Percentiles rank a stretch among this genome's conserved stretches.
phyloP scores from a whole-genome alignment of 495 filamentous ascomycete species.

The Penicillium steckii region DNA sequence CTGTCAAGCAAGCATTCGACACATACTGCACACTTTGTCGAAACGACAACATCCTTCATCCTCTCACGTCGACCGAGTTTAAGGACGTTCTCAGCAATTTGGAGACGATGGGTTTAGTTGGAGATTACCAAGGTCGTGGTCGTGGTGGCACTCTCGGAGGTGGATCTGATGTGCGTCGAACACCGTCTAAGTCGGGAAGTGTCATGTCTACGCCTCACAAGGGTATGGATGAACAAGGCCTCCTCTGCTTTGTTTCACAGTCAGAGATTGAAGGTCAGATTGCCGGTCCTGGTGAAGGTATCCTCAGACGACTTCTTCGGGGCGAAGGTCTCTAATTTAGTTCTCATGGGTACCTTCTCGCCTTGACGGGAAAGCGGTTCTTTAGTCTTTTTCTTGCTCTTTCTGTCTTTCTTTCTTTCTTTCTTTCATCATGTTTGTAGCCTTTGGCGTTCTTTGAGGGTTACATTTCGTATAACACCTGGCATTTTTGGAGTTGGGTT shows the following conservation, averaged over 20 bases:
- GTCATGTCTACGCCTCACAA: constrained; percentile 43
- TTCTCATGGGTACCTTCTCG: not conserved
- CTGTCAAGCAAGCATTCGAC: constrained; percentile 73
- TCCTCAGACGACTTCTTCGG: constrained; percentile 45
- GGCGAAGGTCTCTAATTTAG: constrained; percentile 38
- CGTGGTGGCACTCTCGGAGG: constrained; percentile 58
- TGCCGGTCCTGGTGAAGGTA: constrained; percentile 61
- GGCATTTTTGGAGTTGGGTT: constrained; percentile 15
- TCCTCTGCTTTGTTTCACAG: constrained; percentile 75
- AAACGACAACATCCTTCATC: constrained; percentile 78
- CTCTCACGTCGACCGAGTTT: constrained; percentile 86
- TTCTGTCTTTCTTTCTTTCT: constrained; percentile 1
- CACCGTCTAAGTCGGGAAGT: constrained; percentile 57
- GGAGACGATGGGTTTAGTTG: constrained; percentile 78
- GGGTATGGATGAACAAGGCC: constrained; percentile 63
- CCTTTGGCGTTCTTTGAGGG: constrained; percentile 4
- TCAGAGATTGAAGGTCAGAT: constrained; percentile 72
- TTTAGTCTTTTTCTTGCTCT: not conserved
- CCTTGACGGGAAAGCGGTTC: not conserved
- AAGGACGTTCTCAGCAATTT: constrained; percentile 87
- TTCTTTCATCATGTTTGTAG: constrained; percentile 3
- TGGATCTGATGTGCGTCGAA: constrained; percentile 47
- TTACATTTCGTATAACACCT: constrained; percentile 9
- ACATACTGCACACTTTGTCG: constrained; percentile 79
- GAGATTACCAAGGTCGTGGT: constrained; percentile 69